Base-by-base conservation (phyloP, 2,329 filamentous ascomycete genomes). In the Berkeleyomyces rouxiae region DNA sequence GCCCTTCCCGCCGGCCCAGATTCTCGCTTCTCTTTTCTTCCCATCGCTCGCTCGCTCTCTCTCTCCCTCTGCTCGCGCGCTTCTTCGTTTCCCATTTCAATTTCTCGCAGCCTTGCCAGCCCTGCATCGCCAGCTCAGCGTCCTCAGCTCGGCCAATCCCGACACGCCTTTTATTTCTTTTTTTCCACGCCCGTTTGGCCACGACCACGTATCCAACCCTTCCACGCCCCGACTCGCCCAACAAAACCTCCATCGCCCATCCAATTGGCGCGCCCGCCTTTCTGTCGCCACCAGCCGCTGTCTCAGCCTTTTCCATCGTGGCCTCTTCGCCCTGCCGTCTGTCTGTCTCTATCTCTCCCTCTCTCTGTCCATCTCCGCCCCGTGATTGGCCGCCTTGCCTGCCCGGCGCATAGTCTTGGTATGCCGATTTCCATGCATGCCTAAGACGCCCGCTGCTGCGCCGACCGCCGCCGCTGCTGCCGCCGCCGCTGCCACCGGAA, bases 381-480 rank as follows among this genome's bases (percentile, higher is more conserved):
- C 36, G 43, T 55, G 46, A 61, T 61, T 44, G 59, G 59, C 6
- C 46, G 44, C 37, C 44, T 60, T 11, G 36, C 51, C n/a, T 42
- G 31, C 31, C 53, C 51, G 61, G 61, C 61, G 61, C 61, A 63
- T 59, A 49, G 55, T 49, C 31, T 47, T 16, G 46, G 47, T 49
- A 37, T 53, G 36, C 59, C 36, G 39, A 37, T 40, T 61, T 55
- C 61, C 44, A 58, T 55, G 60, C 61, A 61, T 62, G 49, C 63
- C 58, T 66, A 62, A 39, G 51, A 37, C 57, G 36, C 7, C 55
- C 10, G 36, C 31, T 7, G 16, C 55, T 33, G 23, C 31, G 11
- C 31, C 49, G 33, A 7, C 33, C 10, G 13, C 49, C 16, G 31
- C 33, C 16, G 3, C 49, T 36, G 31, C 49, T 7, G 33, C 51